Percentiles rank a stretch among this genome's conserved stretches.
phyloP scores from a whole-genome alignment of 257 asterid genomes.

The Apocynum venetum region DNA sequence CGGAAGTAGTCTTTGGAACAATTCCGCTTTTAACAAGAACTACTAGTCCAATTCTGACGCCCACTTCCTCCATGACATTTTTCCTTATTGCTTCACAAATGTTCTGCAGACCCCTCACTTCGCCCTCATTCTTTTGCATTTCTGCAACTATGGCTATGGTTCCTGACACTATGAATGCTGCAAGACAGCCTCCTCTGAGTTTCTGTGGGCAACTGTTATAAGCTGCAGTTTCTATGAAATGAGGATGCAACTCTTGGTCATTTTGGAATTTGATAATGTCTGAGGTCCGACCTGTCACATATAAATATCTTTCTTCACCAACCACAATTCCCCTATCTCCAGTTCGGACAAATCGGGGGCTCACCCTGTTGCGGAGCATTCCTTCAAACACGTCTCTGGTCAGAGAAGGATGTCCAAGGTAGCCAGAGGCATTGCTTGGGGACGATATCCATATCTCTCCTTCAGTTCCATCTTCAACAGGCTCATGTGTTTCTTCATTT shows the following conservation, averaged over 20 bases:
- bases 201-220: slow-evolving; percentile 28
- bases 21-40: slow-evolving; percentile 51
- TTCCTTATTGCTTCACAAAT: slow-evolving; percentile 47
- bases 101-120: slow-evolving; percentile 16
- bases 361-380: slow-evolving; percentile 24
- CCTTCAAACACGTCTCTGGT: slow-evolving; percentile 49
- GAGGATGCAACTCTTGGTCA: slow-evolving; percentile 53
- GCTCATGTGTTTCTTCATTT: slow-evolving; percentile 50
- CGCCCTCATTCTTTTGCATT: slow-evolving; percentile 32
- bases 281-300: slow-evolving; percentile 52
- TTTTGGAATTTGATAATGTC: slow-evolving; percentile 42
- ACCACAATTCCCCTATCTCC: slow-evolving; percentile 65
- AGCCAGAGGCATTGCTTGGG: slow-evolving; percentile 68
- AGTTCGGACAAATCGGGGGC: slow-evolving; percentile 45
- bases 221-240: slow-evolving; percentile 64
- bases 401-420: slow-evolving; percentile 61
- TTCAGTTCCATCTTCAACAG: slow-evolving; percentile 56
- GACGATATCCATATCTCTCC: slow-evolving; percentile 91
- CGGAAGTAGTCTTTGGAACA: slow-evolving; percentile 82
- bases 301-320: slow-evolving; percentile 53
- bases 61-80: slow-evolving; percentile 31
- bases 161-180: slow-evolving; percentile 34
- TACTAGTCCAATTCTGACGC: slow-evolving; percentile 38
- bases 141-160: slow-evolving; percentile 46
- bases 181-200: slow-evolving; percentile 64